Conservation (phyloP, 345 rosid genomes). For the Eucalyptus grandis region DNA sequence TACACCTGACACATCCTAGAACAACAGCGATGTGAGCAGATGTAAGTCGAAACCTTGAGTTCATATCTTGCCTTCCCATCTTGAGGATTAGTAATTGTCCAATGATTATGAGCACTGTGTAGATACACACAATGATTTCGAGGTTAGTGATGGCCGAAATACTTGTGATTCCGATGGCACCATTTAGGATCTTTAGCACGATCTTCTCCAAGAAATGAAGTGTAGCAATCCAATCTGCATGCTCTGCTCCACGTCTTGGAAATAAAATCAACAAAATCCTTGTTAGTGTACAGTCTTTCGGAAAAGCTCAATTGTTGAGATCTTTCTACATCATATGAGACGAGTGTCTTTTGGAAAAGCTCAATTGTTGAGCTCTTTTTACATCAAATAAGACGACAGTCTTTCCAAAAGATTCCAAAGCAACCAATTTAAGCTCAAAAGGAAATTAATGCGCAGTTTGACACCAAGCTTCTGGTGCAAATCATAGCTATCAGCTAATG, state of each 20-base stretch:
- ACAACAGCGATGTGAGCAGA: accelerated
- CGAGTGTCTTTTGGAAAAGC: accelerated
- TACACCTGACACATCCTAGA: not conserved
- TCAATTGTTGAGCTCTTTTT: not conserved
- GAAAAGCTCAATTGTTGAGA: not conserved
- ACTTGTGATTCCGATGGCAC: accelerated
- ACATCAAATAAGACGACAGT: not conserved
- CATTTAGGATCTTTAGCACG: accelerated
- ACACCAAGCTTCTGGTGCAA: not conserved
- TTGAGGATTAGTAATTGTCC: not conserved
- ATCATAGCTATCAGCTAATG: not conserved
- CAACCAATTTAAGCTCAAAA: not conserved
- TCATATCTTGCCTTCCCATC: not conserved
- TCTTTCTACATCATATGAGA: not conserved
- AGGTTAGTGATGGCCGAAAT: not conserved
- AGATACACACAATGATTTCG: not conserved
- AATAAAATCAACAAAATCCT: not conserved
- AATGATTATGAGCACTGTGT: not conserved
- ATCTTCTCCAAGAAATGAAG: not conserved
- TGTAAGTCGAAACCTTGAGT: accelerated
- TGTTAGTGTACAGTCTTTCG: not conserved
- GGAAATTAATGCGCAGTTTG: not conserved
- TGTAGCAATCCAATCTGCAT: not conserved
- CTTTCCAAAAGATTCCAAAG: not conserved
- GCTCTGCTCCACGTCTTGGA: not conserved